Conservation (phyloP, 2,329 filamentous ascomycete species). For the Penicillium psychrosexuale region DNA sequence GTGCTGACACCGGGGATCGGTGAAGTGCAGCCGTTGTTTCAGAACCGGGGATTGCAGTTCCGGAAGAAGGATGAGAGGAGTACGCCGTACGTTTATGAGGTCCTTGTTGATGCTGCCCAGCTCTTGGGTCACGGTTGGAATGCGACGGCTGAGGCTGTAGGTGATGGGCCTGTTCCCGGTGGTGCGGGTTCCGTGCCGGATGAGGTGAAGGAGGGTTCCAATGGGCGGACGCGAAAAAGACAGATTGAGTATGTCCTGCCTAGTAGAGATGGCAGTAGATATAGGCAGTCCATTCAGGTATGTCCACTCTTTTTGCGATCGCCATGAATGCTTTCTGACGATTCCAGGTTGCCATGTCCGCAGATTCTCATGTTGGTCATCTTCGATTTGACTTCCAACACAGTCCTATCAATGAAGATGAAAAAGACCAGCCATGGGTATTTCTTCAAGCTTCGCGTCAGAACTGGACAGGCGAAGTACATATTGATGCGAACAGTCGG, state of each 20-base stretch:
- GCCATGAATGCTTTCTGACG: neutral
- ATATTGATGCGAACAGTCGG: slow-evolving; percentile 35
- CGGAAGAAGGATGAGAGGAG: slow-evolving; percentile 44
- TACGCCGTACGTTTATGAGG: slow-evolving; percentile 49
- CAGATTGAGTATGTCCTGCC: slow-evolving; percentile 7
- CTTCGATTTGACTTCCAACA: slow-evolving; percentile 42
- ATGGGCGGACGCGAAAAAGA: slow-evolving; percentile 38
- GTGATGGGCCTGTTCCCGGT: slow-evolving; percentile 39
- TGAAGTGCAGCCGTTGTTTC: slow-evolving; percentile 35
- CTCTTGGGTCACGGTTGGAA: slow-evolving; percentile 36
- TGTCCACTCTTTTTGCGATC: neutral
- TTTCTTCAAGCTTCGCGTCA: slow-evolving; percentile 46
- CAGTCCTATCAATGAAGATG: neutral
- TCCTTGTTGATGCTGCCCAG: slow-evolving; percentile 40
- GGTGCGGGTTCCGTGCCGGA: slow-evolving; percentile 41
- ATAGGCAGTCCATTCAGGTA: slow-evolving; percentile 15
- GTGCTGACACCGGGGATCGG: slow-evolving; percentile 44
- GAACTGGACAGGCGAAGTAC: slow-evolving; percentile 47
- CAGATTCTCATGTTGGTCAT: slow-evolving; percentile 44
- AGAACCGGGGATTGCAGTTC: slow-evolving; percentile 44
- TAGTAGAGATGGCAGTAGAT: neutral
- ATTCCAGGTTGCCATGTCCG: slow-evolving; percentile 38
- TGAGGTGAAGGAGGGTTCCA: slow-evolving; percentile 40
- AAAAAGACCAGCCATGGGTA: slow-evolving; percentile 33
- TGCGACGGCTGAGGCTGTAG: slow-evolving; percentile 33